These are phyloP conservation scores for Trichoderma asperelloides DNA, from an alignment of 495 filamentous ascomycete genomes.

Conservation along the genomic window DNA sequence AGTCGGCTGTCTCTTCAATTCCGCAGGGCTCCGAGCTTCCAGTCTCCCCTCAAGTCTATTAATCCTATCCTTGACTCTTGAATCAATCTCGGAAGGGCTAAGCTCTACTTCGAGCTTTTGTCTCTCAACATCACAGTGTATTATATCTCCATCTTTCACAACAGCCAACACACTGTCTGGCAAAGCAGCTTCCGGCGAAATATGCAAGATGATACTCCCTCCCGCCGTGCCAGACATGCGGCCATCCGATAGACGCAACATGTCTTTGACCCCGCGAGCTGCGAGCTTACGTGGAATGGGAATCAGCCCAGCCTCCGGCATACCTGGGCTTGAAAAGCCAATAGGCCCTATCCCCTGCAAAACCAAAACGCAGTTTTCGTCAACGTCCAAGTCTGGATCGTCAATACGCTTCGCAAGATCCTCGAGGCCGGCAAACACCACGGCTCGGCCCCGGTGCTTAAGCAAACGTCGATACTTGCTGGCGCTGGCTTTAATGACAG, in stretches of 20 bases:
- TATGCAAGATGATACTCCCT: conserved; percentile 58
- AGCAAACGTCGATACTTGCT: conserved; percentile 45
- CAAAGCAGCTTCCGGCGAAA: conserved; percentile 52
- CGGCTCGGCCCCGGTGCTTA: conserved; percentile 43
- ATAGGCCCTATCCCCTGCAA: conserved; percentile 54
- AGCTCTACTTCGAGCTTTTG: conserved; percentile 38
- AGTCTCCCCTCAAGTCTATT: neutral
- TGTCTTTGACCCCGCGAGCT: conserved; percentile 49
- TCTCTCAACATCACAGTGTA: conserved; percentile 43
- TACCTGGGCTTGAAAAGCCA: conserved; percentile 47
- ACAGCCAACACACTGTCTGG: conserved; percentile 49
- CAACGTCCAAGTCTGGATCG: conserved; percentile 42
- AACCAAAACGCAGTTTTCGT: conserved; percentile 46
- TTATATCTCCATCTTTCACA: conserved; percentile 50
- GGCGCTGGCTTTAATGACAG: conserved; percentile 56
- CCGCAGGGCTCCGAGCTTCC: neutral
- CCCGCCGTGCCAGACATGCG: conserved; percentile 62
- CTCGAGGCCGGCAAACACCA: conserved; percentile 49
- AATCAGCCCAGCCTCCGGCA: conserved; percentile 59
- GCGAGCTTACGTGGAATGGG: conserved; percentile 57
- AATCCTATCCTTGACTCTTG: conserved; percentile 30
- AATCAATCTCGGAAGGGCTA: conserved; percentile 35
- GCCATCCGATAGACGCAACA: conserved; percentile 58
- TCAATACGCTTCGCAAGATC: conserved; percentile 54
- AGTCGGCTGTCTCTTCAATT: conserved; percentile 20